Percentiles rank a stretch among this genome's conserved stretches.
Evolutionary conservation across 169 alveolate species (phyloP).

Genomic region (Eimeria praecox): DNA sequence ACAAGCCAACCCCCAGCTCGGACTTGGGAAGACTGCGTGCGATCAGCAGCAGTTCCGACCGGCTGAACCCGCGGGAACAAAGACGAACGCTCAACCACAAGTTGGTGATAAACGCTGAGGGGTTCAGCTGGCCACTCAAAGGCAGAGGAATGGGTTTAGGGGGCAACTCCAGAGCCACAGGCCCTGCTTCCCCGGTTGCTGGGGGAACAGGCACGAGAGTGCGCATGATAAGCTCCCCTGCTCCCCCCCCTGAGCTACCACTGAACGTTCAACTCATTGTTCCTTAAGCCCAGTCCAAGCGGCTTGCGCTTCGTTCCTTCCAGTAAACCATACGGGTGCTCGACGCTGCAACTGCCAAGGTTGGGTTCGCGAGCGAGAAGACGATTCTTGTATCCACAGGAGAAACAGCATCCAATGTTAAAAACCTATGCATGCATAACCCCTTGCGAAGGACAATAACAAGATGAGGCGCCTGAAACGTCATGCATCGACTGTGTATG

Average conservation of each 20-base stretch:
- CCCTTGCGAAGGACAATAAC: background rate
- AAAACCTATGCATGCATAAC: background rate
- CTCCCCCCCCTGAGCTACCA: background rate
- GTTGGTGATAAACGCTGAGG: slow-evolving; percentile 72
- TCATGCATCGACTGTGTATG: background rate
- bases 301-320: background rate
- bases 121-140: slow-evolving; percentile 57
- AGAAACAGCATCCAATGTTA: background rate
- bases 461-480: background rate
- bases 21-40: slow-evolving; percentile 75
- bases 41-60: slow-evolving; percentile 60
- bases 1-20: slow-evolving; percentile 26
- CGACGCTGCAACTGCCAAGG: background rate
- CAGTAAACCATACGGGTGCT: background rate
- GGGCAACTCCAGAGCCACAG: slow-evolving; percentile 59
- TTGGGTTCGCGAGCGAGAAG: background rate
- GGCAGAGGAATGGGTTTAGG: slow-evolving; percentile 63
- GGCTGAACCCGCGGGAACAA: slow-evolving; percentile 55
- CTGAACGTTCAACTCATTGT: background rate
- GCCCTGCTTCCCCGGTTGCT: slow-evolving; percentile 70
- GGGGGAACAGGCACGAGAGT: slow-evolving; percentile 47
- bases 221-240: background rate
- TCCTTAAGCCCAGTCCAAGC: background rate
- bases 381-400: background rate
- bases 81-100: slow-evolving; percentile 63